These are phyloP conservation scores for Suillus sp. DNA, from an alignment of 768 basidiomycete genomes.

Conservation along the genomic window DNA sequence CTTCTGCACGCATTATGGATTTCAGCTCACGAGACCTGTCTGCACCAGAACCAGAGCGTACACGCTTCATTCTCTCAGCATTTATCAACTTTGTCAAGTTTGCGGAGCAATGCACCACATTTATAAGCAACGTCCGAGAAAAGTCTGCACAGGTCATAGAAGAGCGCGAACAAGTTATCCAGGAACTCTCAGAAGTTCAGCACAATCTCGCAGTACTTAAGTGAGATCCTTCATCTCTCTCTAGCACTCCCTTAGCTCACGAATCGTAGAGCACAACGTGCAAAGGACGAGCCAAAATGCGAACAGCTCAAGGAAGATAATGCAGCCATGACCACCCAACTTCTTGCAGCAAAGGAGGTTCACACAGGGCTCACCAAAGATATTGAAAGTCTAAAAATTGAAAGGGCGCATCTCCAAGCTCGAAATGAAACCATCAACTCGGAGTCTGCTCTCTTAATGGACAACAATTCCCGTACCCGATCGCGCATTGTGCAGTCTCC, in stretches of 20 bases:
- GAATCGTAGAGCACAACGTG: slow-evolving; percentile 54
- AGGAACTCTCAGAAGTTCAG: slow-evolving; percentile 51
- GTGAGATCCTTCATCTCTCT: slow-evolving; percentile 40
- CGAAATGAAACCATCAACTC: slow-evolving; percentile 69
- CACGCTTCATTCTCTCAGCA: slow-evolving; percentile 75
- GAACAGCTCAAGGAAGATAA: slow-evolving; percentile 63
- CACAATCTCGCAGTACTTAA: slow-evolving; percentile 55
- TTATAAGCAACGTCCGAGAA: slow-evolving; percentile 63
- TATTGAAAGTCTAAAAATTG: slow-evolving; percentile 70
- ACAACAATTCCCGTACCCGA: slow-evolving; percentile 63
- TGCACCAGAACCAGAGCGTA: slow-evolving; percentile 73
- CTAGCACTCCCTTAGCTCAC: not conserved
- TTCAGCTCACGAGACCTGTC: slow-evolving; percentile 77
- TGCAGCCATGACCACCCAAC: slow-evolving; percentile 56
- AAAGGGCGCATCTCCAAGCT: slow-evolving; percentile 63
- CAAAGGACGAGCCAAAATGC: slow-evolving; percentile 70
- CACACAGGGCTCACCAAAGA: slow-evolving; percentile 62
- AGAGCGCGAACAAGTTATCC: slow-evolving; percentile 60
- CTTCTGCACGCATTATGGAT: slow-evolving; percentile 71
- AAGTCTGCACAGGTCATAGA: slow-evolving; percentile 56
- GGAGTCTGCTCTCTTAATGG: slow-evolving; percentile 59
- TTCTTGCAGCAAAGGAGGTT: slow-evolving; percentile 70
- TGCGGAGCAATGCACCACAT: slow-evolving; percentile 68
- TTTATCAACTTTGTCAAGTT: slow-evolving; percentile 96
- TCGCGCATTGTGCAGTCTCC: slow-evolving; percentile 89